Evolutionary conservation across 371 early-diverging fungal genomes (phyloP), one percentile per base, ranked within the genome.

Genomic region (Mortierella sp.): DNA sequence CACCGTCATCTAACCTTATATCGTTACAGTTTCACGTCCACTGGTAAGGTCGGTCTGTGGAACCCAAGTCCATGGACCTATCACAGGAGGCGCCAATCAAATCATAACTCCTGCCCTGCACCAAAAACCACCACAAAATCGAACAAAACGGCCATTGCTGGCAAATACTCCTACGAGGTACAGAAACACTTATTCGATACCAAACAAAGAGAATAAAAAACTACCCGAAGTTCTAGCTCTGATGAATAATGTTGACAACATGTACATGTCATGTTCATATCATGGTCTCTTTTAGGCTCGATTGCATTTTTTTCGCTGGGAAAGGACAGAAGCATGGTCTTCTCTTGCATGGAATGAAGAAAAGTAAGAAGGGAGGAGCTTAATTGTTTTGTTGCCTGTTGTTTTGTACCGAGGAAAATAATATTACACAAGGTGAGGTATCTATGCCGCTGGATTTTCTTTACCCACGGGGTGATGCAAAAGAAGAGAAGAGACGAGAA

Each of bases 1-100:
- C 37, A 58, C 34, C 61, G 61, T 58, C 61, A 58, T 58, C n/a
- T n/a, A 58, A 58, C 61, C 22, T 34, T 58, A 58, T 58, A n/a
- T n/a, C n/a, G n/a, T n/a, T 58, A 29, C 9, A 26, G 11, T 34
- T 19, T 16, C 34, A 55, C 55, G 55, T 55, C 31, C 55, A 55
- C 24, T 9, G 48, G 22, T 22, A 13, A 50, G 52, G 29, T 58
- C 34, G 34, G 58, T 58, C 34, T 58, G 58, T 58, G 58, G 34
- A 58, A 58, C 58, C 58, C 34, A 58, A 10, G 19, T 7, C 22
- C 19, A 14, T 34, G 61, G 34, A 58, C 61, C 61, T 58, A 58
- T 58, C 61, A 58, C 16, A 58, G 19, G 7, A 10, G 61, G 61
- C 37, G 61, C 61, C 61, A 58, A 58, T 2, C 37, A 22, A 58